Evolutionary conservation across 306 rosid species (phyloP), one percentile per base, ranked within the genome.

Genomic region (Vigna nakashimae): DNA sequence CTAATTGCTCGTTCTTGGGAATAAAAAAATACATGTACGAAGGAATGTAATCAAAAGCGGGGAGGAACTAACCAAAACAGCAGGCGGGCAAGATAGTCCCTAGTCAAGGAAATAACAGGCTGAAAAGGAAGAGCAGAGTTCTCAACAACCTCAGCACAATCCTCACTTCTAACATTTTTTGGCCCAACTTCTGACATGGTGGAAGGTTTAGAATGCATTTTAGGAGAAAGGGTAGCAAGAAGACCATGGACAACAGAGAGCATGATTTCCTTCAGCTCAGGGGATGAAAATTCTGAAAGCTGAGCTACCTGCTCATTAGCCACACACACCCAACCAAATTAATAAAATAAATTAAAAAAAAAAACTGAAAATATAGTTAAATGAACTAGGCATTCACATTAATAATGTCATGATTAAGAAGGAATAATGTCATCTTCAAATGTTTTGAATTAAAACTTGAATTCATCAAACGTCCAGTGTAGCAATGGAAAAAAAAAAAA

Each of bases 221-320:
- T 95, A 0, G 98, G 97, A 82, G 98, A 92, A 79, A 95, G 96
- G 62, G 97, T 91, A 28, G 98, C 98, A 20, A 95, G 93, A 50
- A 95, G 97, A 77, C 98, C 98, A 63, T 95, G 96, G 69, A 95
- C 88, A 73, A 92, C 91, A 80, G 98, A 92, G 70, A 86, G 86
- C 81, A 95, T 89, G 60, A 80, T 90, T 79, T 90, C 96, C 87
- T 87, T 95, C 68, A 92, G 53, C 72, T 92, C 96, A 2, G 97
- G 85, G 81, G 96, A 86, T 58, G 97, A 80, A 74, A 94, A 90
- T 81, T 95, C 98, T 56, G 98, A 95, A 63, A 95, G 82, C 88
- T 92, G 92, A 70, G 93, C 98, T 30, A 95, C 98, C 98, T 95
- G 90, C 51, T 66, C 55, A 72, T 28, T 62, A 62, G 50, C 69